Conservation (phyloP, 805 yeast genomes). For the Priceomyces castillae region DNA sequence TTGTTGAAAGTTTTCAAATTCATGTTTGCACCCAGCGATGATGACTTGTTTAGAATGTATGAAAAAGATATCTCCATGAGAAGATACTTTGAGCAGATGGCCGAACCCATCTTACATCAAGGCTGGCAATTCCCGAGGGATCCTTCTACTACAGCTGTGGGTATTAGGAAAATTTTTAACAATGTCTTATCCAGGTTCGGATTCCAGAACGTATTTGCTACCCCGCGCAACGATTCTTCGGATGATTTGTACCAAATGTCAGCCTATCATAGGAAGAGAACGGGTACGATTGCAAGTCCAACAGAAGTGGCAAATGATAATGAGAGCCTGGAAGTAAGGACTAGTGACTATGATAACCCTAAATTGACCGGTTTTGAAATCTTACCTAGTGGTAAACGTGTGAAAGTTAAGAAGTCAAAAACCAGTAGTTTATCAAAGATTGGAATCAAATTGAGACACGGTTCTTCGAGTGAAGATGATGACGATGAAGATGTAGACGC, state of each 20-base stretch:
- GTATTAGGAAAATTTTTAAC: conserved; percentile 4
- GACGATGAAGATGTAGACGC: conserved; percentile 49
- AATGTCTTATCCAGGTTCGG: conserved; percentile 17
- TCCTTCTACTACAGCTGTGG: conserved; percentile 20
- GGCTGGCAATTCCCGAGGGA: conserved; percentile 72
- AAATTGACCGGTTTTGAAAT: conserved; percentile 46
- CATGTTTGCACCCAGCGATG: conserved; percentile 64
- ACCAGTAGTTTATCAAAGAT: conserved; percentile 23
- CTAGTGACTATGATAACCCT: conserved; percentile 31
- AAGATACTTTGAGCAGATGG: conserved; percentile 65
- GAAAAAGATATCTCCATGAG: conserved; percentile 71
- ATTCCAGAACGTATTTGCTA: conserved; percentile 9
- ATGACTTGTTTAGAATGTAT: conserved; percentile 72
- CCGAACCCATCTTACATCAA: conserved; percentile 70
- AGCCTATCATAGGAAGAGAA: conserved; percentile 45
- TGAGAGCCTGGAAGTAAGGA: conserved; percentile 26
- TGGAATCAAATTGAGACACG: conserved; percentile 40
- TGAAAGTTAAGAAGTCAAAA: conserved; percentile 36
- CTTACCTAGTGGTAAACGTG: conserved; percentile 71
- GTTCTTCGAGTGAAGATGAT: conserved; percentile 17
- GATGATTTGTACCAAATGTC: conserved; percentile 31
- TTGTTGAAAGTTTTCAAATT: conserved; percentile 55
- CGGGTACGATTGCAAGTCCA: conserved; percentile 45
- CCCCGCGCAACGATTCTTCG: not conserved
- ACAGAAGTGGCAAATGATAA: conserved; percentile 53